Conservation (phyloP, 2,329 filamentous ascomycete genomes). For the Colletotrichum agaves region DNA sequence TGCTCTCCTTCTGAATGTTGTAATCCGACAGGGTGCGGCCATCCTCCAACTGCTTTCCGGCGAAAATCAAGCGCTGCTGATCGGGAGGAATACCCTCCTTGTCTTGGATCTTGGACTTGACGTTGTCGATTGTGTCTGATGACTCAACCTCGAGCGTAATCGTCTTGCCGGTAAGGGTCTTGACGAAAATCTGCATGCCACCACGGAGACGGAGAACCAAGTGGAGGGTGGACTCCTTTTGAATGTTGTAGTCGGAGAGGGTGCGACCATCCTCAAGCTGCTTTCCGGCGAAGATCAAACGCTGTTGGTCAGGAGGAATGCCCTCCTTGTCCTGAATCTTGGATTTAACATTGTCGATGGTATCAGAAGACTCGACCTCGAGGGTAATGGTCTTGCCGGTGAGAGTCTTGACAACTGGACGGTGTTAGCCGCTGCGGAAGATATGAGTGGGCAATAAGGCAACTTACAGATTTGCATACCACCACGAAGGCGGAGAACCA, state of each 20-base stretch:
- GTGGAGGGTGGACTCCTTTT: slow-evolving; percentile 90
- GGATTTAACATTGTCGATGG: slow-evolving; percentile 95
- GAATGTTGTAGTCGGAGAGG: slow-evolving; percentile 92
- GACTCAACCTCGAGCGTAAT: slow-evolving; percentile 93
- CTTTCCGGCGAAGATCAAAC: slow-evolving; percentile 95
- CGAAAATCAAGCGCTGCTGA: slow-evolving; percentile 93
- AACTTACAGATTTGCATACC: slow-evolving; percentile 69
- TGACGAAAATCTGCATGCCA: slow-evolving; percentile 91
- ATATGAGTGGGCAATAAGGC: rapidly evolving
- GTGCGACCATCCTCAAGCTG: slow-evolving; percentile 96
- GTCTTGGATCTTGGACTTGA: slow-evolving; percentile 93
- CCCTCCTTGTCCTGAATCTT: slow-evolving; percentile 99
- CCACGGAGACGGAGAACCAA: slow-evolving; percentile 88
- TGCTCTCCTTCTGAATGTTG: slow-evolving; percentile 95
- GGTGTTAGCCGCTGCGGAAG: neutral
- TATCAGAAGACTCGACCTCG: slow-evolving; percentile 89
- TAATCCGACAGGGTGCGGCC: slow-evolving; percentile 92
- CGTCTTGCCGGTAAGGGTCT: slow-evolving; percentile 91
- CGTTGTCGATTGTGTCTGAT: slow-evolving; percentile 92
- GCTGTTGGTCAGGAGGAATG: slow-evolving; percentile 95
- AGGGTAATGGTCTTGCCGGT: slow-evolving; percentile 96
- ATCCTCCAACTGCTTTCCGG: slow-evolving; percentile 93
- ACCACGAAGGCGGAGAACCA: slow-evolving; percentile 77
- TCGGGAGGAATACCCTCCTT: slow-evolving; percentile 95
- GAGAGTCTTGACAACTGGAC: slow-evolving; percentile 76